Base-by-base conservation (phyloP, 768 basidiomycete species). In the Trametes sanguinea region DNA sequence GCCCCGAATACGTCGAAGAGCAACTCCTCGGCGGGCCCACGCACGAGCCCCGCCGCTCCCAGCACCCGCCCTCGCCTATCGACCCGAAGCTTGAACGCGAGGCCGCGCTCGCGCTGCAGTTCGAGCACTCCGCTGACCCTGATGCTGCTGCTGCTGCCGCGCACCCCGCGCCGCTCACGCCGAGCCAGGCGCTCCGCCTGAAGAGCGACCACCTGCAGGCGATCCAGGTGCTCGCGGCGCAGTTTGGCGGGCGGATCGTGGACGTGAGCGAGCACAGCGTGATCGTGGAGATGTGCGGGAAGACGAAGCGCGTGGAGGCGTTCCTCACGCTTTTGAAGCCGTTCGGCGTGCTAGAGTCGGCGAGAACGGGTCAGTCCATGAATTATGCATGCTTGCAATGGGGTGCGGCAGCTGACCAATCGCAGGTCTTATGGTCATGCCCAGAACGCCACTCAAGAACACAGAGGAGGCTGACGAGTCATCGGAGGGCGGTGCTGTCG, bases 401-500 rank as follows among this genome's bases (percentile, higher is more conserved):
- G 22, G 1, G 22, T 22, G 22, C 1, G 22, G 22, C 22, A 1
- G 27, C 27, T 55, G 39, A 56, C 16, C 1, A 16, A 3, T 30
- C 46, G 35, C 64, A 96, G 95, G 95, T 71, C 77, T 92, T 42
- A 99, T 99, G 96, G 95, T 92, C 6, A 97, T 99, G 92, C 97
- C 97, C 4, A 85, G 97, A 63, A 97, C 97, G 5, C 95, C 96
- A 2, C 90, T 98, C 69, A 77, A 81, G 55, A 74, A 79, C 29
- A 69, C 75, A 1, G 86, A 86, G 5, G 86, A 86, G 6, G 86
- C 85, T 13, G 88, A 69, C 5, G 73, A 72, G 4, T 75, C 77
- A 29, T 84, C 81, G 27, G 85, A 82, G 50, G 74, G 70, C 27
- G 86, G 80, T 47, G 76, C 76, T n/a, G 82, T 99, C 45, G 97